Percentiles rank a stretch among this genome's conserved stretches.
Conservation (phyloP, 1,284 basidiomycete genomes). For the Cutaneotrichosporon cutaneum region DNA sequence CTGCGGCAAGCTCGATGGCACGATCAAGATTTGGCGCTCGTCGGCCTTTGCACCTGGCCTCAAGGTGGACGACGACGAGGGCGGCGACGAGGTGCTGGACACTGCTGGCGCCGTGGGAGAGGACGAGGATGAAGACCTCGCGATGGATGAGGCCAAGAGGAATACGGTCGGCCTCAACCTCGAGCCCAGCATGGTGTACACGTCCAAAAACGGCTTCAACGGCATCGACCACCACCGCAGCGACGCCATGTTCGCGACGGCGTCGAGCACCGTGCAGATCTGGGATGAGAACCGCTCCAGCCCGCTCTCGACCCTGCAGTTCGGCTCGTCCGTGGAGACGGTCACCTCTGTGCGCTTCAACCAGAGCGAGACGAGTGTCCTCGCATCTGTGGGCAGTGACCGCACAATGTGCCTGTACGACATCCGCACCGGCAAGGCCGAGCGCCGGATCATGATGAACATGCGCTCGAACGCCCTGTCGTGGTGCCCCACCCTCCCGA, state of each 20-base stretch:
- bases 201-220: conserved; percentile 83
- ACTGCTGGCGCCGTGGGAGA: conserved; percentile 48
- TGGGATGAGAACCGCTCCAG: conserved; percentile 93
- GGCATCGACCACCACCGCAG: conserved; percentile 90
- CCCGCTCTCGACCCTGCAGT: conserved; percentile 75
- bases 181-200: conserved; percentile 69
- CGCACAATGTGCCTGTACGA: conserved; percentile 95
- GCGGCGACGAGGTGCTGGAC: conserved; percentile 41
- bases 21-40: conserved; percentile 84
- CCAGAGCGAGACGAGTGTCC: conserved; percentile 84
- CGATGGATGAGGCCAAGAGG: conserved; percentile 44
- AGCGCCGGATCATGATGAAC: conserved; percentile 86
- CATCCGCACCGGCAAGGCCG: conserved; percentile 90
- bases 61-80: conserved; percentile 45
- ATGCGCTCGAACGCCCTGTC: conserved; percentile 84
- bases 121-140: conserved; percentile 48
- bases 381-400: conserved; percentile 91
- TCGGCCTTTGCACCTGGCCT: conserved; percentile 48
- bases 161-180: conserved; percentile 43
- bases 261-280: conserved; percentile 87
- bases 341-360: conserved; percentile 89
- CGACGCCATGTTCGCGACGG: conserved; percentile 87
- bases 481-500: conserved; percentile 96
- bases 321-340: conserved; percentile 79
- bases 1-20: conserved; percentile 81